Conservation (phyloP, 2,329 filamentous ascomycete genomes). For the Lecanicillium sp. region DNA sequence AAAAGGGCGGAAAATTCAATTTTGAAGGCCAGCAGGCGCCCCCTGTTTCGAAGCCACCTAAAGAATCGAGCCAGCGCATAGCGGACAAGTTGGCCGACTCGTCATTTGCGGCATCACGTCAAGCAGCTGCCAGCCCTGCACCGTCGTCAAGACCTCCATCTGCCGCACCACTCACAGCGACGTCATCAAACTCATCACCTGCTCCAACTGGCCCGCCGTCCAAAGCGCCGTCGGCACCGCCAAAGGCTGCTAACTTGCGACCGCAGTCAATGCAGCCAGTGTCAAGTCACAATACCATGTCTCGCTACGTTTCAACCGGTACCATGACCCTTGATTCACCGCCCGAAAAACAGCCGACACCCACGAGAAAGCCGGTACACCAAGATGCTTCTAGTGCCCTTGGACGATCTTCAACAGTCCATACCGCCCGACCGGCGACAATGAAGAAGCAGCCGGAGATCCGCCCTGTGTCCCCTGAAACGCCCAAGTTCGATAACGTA, state of each 20-base stretch:
- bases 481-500: constrained; percentile 7
- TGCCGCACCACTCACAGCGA: constrained; percentile 18
- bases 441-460: neutral
- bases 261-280: constrained; percentile 17
- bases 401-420: constrained; percentile 1
- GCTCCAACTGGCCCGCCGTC: constrained; percentile 14
- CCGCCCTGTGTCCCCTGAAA: constrained; percentile 2
- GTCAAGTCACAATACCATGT: constrained; percentile 4
- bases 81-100: constrained; percentile 76
- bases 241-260: constrained; percentile 23
- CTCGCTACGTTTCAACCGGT: constrained; percentile 50
- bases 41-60: constrained; percentile 38
- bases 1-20: constrained; percentile 75
- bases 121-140: neutral
- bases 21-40: constrained; percentile 56
- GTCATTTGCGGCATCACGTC: constrained; percentile 51
- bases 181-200: neutral
- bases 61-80: constrained; percentile 53
- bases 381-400: constrained; percentile 1
- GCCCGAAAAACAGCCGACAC: constrained; percentile 42
- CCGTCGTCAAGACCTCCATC: constrained; percentile 19
- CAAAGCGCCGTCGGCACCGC: constrained; percentile 20
- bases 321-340: constrained; percentile 67
- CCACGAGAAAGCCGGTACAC: constrained; percentile 8
- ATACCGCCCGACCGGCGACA: constrained; percentile 1